Evolutionary conservation across 768 basidiomycete species (phyloP), one percentile per base, ranked within the genome.

Genomic region (Daedaleopsis sinensis): DNA sequence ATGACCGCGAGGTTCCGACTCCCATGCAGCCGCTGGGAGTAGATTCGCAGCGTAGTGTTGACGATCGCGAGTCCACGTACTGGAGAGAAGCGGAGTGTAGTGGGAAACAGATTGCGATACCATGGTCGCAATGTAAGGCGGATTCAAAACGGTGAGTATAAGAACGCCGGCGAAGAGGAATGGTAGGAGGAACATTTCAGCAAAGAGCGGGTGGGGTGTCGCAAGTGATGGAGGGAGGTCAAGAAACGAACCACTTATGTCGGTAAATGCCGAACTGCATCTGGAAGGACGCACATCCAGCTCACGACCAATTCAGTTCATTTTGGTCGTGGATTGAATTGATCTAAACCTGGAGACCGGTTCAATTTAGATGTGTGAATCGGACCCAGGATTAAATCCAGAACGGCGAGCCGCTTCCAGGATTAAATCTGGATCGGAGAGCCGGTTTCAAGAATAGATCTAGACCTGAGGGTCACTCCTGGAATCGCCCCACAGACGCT

Each of bases 101-200:
- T 44, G 57, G 19, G 52, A 52, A 44, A 62, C 49, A 50, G 43
- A 43, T 12, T 57, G 55, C 10, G 44, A 53, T 39, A 63, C 4
- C 12, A 63, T 57, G 12, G 38, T 58, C 11, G 47, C 37, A 1
- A 52, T 54, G 35, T 63, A 63, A n/a, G 48, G 57, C n/a, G 62
- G 62, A 13, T 63, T 63, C 24, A 63, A 47, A 8, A 48, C 39
- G 10, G 52, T 42, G 46, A 63, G 62, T 52, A 58, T 58, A 39
- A 63, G 44, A 10, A 44, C 6, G 27, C 62, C 62, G 5, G 57
- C 47, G 9, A 63, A 46, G 11, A 63, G 23, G 13, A 63, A 63
- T n/a, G 62, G 47, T 11, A 58, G 16, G 38, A 63, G 38, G 46
- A 63, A 58, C 62, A 63, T 63, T 23, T 32, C 27, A 32, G 27